A percentile compares a stretch with the other conserved stretches of the same genome.
Conservation (phyloP, 148 eudicot genomes). For the Linanthus parryae region DNA sequence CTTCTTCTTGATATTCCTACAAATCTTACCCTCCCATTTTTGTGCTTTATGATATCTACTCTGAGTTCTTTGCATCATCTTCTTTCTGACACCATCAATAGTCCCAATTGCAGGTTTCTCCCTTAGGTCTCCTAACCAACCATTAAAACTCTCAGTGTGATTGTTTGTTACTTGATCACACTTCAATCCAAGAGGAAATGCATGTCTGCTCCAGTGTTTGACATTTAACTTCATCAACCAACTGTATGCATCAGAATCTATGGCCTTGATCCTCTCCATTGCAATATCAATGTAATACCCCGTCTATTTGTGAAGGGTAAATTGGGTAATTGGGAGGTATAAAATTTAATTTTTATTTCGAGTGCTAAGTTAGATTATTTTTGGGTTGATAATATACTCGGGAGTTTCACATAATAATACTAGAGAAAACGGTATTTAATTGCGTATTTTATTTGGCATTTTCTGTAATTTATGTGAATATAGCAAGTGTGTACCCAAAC, state of each 20-base stretch:
- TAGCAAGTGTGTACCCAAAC: too few species aligned
- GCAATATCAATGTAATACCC: too few species aligned
- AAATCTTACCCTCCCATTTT: not conserved
- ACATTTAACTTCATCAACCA: not conserved
- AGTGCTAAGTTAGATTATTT: too few species aligned
- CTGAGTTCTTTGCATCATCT: not conserved
- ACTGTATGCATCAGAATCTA: not conserved
- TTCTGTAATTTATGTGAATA: too few species aligned
- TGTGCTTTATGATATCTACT: not conserved
- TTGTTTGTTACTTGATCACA: not conserved
- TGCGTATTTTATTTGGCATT: too few species aligned
- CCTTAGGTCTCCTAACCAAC: not conserved
- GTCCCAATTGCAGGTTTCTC: not conserved
- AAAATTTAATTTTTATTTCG: too few species aligned
- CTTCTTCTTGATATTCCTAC: not conserved
- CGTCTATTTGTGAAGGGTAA: too few species aligned
- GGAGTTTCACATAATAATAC: too few species aligned
- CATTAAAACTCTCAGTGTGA: not conserved
- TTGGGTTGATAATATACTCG: too few species aligned
- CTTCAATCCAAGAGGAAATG: not conserved
- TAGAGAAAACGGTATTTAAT: too few species aligned
- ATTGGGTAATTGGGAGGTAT: too few species aligned
- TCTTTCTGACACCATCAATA: not conserved
- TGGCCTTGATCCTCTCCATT: not conserved
- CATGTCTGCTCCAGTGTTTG: not conserved